Percentiles rank a stretch among this genome's conserved stretches.
These are phyloP conservation scores for Colletotrichum trifolii DNA, from an alignment of 2,329 filamentous ascomycete species.

Conservation along the genomic window DNA sequence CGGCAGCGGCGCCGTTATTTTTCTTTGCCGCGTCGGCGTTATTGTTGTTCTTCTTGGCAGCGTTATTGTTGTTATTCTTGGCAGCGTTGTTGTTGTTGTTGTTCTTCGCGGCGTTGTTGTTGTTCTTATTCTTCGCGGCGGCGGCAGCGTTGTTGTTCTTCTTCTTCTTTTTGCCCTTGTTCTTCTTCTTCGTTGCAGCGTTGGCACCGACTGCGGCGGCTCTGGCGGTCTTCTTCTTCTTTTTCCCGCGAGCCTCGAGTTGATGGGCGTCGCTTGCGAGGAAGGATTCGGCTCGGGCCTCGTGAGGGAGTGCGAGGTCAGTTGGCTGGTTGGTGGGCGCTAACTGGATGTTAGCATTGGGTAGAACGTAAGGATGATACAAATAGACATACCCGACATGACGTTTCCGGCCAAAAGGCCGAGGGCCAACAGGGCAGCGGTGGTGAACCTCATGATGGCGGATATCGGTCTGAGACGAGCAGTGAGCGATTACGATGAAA, in stretches of 20 bases:
- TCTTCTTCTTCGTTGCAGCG: slow-evolving; percentile 7
- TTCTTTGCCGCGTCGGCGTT: not conserved
- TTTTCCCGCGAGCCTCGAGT: slow-evolving; percentile 19
- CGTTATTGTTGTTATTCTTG: not conserved
- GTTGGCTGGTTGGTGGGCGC: slow-evolving; percentile 12
- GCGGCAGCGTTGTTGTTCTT: slow-evolving; percentile 4
- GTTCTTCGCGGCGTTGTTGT: too few species aligned
- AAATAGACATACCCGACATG: slow-evolving; percentile 14
- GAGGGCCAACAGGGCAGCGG: slow-evolving; percentile 21
- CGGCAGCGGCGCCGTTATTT: not conserved
- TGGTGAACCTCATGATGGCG: slow-evolving; percentile 31
- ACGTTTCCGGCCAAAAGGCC: slow-evolving; percentile 30
- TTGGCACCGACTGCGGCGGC: not conserved
- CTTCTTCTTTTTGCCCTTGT: not conserved
- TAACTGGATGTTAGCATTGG: not conserved
- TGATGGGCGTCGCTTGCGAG: slow-evolving; percentile 17
- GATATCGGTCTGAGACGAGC: not conserved
- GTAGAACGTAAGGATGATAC: not conserved
- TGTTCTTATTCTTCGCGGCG: slow-evolving; percentile 13
- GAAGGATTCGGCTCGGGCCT: slow-evolving; percentile 14
- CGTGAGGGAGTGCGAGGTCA: slow-evolving; percentile 19
- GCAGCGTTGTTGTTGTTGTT: not conserved
- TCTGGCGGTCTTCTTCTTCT: slow-evolving; percentile 19
- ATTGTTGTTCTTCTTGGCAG: slow-evolving; percentile 4
- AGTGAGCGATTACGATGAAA: slow-evolving; percentile 4